Conservation (phyloP, 2,329 filamentous ascomycete species). For the Cadophora gregata region DNA sequence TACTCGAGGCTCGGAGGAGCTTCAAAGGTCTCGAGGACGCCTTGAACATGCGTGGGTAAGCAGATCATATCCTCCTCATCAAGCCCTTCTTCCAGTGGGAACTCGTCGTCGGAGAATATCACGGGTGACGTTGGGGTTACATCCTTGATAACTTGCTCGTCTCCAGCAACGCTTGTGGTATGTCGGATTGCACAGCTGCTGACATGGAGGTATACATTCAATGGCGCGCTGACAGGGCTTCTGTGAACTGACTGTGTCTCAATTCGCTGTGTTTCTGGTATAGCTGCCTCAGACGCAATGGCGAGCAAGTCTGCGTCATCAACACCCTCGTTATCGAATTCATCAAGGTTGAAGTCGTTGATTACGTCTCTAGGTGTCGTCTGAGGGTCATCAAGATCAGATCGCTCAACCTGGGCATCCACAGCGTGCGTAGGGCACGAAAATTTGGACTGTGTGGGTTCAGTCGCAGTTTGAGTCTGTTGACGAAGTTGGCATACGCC, state of each 20-base stretch:
- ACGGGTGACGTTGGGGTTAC: not conserved
- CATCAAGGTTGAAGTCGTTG: slow-evolving; percentile 25
- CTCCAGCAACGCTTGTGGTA: not conserved
- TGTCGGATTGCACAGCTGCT: not conserved
- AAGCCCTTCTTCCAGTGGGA: slow-evolving; percentile 35
- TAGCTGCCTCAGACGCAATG: slow-evolving; percentile 23
- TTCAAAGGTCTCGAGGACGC: slow-evolving; percentile 33
- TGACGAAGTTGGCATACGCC: not conserved
- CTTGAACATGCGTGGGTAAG: slow-evolving; percentile 25
- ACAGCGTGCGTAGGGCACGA: not conserved
- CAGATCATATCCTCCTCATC: slow-evolving; percentile 39
- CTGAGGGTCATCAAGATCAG: slow-evolving; percentile 21
- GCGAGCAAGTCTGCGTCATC: slow-evolving; percentile 39
- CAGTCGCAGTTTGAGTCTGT: not conserved
- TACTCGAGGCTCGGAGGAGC: slow-evolving; percentile 32
- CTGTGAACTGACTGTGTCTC: not conserved
- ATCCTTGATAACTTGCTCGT: not conserved
- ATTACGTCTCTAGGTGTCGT: not conserved
- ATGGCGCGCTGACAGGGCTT: too few species aligned
- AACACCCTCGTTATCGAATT: slow-evolving; percentile 37
- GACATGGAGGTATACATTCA: not conserved
- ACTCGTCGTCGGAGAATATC: slow-evolving; percentile 36
- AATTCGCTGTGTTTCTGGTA: slow-evolving; percentile 9
- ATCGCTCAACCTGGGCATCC: slow-evolving; percentile 23
- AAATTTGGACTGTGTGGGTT: not conserved